phyloP scores from a whole-genome alignment of 345 rosid species.

The Hirschfeldia incana region DNA sequence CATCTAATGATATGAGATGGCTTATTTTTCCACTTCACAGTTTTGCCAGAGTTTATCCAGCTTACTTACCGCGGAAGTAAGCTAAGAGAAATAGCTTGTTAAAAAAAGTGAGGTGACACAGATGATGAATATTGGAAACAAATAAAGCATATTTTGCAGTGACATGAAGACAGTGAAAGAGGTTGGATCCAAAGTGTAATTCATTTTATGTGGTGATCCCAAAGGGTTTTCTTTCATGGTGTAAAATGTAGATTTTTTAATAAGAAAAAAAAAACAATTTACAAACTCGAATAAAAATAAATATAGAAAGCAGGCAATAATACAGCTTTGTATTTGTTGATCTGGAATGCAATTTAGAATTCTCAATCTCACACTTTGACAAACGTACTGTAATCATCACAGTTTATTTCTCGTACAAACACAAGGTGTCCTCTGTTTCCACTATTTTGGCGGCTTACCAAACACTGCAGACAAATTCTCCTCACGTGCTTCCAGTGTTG shows the following conservation, averaged over 20 bases:
- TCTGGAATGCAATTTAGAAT: background rate
- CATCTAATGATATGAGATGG: constrained; percentile 17
- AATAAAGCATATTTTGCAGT: constrained; percentile 4
- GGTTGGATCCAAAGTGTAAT: constrained; percentile 1
- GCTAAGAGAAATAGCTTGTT: constrained; percentile 16
- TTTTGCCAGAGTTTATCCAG: constrained; percentile 78
- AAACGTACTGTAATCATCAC: background rate
- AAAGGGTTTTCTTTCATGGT: constrained; percentile 19
- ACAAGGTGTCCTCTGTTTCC: background rate
- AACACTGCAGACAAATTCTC: background rate
- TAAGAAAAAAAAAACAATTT: background rate
- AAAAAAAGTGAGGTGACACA: background rate
- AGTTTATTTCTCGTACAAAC: background rate
- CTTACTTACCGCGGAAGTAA: constrained; percentile 54
- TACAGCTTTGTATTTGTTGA: background rate
- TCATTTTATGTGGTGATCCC: constrained; percentile 19
- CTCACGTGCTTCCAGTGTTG: constrained; percentile 1
- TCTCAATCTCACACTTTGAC: background rate
- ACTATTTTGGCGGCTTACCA: background rate
- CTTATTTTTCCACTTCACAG: constrained; percentile 39
- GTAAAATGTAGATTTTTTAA: background rate
- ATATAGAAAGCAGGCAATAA: background rate
- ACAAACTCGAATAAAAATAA: background rate
- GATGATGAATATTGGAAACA: constrained; percentile 12
- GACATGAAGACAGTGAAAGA: constrained; percentile 3